Evolutionary conservation across 805 yeast species (phyloP).

Genomic region (Cyberlindnera suaveolens): DNA sequence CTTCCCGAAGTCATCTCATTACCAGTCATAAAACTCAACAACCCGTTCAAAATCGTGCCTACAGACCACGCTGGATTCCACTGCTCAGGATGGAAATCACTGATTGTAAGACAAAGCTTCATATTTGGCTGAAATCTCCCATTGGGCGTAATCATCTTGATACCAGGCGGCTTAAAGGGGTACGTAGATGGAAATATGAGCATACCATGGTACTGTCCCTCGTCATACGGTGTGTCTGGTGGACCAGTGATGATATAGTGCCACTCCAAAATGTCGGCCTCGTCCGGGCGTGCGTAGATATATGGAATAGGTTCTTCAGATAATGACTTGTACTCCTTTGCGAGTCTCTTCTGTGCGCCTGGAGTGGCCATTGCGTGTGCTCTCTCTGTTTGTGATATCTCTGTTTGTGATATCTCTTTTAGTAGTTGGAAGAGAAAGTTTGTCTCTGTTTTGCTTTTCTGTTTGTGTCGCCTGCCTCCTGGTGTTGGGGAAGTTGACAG

Average conservation of each 20-base stretch:
- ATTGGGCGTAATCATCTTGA: constrained; percentile 81
- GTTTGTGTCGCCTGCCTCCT: not conserved
- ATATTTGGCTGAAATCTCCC: constrained; percentile 77
- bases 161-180: constrained; percentile 87
- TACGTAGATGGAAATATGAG: constrained; percentile 74
- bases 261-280: constrained; percentile 83
- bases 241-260: constrained; percentile 91
- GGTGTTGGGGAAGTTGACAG: not conserved
- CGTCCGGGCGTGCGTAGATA: constrained; percentile 78
- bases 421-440: not conserved
- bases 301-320: constrained; percentile 76
- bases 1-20: constrained; percentile 82
- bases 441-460: not conserved
- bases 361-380: constrained; percentile 3
- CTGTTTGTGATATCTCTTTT: not conserved
- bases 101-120: constrained; percentile 76
- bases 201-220: constrained; percentile 86
- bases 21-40: constrained; percentile 86
- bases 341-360: constrained; percentile 41
- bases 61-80: constrained; percentile 98
- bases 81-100: constrained; percentile 87
- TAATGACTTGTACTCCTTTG: constrained; percentile 75
- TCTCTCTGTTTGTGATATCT: not conserved
- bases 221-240: constrained; percentile 76
- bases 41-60: constrained; percentile 76